These are phyloP conservation scores for Mrakia hoshinonis DNA, from an alignment of 768 basidiomycete genomes.

Conservation along the genomic window DNA sequence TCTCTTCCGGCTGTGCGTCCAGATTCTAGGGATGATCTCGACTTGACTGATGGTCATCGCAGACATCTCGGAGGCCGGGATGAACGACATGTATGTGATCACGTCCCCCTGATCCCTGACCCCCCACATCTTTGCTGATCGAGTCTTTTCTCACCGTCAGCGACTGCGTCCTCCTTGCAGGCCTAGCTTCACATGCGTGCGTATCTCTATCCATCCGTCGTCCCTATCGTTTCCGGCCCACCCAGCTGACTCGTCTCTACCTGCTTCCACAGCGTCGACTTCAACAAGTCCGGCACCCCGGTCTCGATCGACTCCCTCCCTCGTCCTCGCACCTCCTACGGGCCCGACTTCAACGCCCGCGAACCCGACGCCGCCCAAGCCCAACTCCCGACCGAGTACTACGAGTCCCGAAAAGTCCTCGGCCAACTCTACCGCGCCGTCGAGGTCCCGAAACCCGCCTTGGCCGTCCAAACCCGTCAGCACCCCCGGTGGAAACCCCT, in stretches of 20 bases:
- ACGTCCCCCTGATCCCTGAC: background rate
- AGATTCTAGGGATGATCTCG: background rate
- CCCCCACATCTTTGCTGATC: too few relatives aligned
- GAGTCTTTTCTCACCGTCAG: background rate
- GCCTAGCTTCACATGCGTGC: constrained; percentile 45
- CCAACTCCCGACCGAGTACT: background rate
- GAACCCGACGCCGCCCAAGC: background rate
- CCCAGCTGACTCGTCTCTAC: too few relatives aligned
- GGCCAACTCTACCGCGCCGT: background rate
- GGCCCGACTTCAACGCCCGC: background rate
- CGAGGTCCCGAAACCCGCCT: background rate
- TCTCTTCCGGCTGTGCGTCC: too few relatives aligned
- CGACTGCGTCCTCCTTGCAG: constrained; percentile 47
- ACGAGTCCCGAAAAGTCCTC: background rate
- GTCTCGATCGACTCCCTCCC: constrained; percentile 24
- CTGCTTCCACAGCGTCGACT: too few relatives aligned
- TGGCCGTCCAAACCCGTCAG: background rate
- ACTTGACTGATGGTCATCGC: background rate
- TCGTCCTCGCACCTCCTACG: background rate
- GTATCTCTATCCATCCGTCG: too few relatives aligned
- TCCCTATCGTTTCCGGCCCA: too few relatives aligned
- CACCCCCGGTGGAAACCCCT: background rate
- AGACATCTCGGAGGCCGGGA: background rate
- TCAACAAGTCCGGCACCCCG: constrained; percentile 31
- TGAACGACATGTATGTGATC: constrained; percentile 35